Evolutionary conservation across 352 stramenopile genomes (phyloP), one percentile per base, ranked within the genome.

Genomic region (Globisporangium radiosum): DNA sequence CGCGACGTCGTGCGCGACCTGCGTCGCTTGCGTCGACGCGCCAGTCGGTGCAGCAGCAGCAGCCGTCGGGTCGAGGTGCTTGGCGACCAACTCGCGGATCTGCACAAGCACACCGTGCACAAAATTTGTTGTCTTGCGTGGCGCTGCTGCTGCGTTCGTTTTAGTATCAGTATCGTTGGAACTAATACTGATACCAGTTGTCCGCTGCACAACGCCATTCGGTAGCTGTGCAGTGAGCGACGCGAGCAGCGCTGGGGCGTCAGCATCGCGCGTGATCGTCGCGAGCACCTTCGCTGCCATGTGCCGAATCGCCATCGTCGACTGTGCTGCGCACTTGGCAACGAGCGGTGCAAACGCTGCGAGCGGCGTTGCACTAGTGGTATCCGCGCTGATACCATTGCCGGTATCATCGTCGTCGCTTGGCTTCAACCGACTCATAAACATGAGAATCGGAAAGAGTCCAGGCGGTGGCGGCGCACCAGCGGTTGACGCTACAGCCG

Each of bases 251-350:
- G n/a, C 56, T 8, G 72, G 56, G n/a, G 76, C 76, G 50, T 88
- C 68, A n/a, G 68, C 67, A 39, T 87, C 71, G 14, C 68, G 74
- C 4, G 89, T 68, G 43, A 95, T 91, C 8, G 79, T 64, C 0
- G 77, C 84, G 36, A 95, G 56, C n/a, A 89, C 86, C 54, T 85
- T 75, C 0, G 82, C 82, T 43, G 86, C 78, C 80, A 95, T 95
- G 37, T 87, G 68, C 15, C 84, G 84, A 43, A 90, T 86, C 40
- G 85, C 70, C 60, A 88, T 84, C n/a, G 83, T 83, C 5, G 75
- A 71, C 45, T 92, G 78, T 43, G 66, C 78, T 11, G 82, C 82
- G 58, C 86, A 93, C 55, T 76, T 64, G 39, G 85, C 65, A 14
- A 92, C 76, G 7, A 91, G 71, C 15, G 84, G 84, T 13, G 90